Percentiles rank a stretch among this genome's conserved stretches.
Conservation (phyloP, 169 alveolate species). For the Plasmodium gaboni region DNA sequence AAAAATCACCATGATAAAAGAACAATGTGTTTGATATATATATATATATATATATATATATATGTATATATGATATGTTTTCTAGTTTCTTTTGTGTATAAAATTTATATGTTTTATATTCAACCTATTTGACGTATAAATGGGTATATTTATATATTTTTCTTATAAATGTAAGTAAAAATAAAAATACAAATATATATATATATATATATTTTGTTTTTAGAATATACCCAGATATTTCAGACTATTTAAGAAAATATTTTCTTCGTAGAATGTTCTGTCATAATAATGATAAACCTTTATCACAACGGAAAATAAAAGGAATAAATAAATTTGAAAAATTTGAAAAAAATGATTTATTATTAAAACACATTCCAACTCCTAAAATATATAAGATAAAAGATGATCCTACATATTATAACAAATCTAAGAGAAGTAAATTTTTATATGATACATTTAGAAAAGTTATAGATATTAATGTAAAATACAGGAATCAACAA, state of each 20-base stretch:
- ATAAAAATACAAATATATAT: not conserved
- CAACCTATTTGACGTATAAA: not conserved
- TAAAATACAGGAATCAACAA: conserved; percentile 73
- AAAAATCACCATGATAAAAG: not conserved
- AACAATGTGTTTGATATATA: too few relatives aligned
- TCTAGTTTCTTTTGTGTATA: not conserved
- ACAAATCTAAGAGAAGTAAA: conserved; percentile 18
- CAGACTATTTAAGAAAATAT: conserved; percentile 16
- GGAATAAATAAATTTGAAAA: not conserved
- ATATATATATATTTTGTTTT: not conserved
- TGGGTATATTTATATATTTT: not conserved
- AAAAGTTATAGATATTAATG: conserved; percentile 30
- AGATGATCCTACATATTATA: conserved; percentile 29
- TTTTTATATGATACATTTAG: conserved; percentile 25
- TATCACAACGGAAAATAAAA: not conserved
- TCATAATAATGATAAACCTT: not conserved
- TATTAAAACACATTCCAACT: conserved; percentile 37
- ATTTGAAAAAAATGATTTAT: not conserved
- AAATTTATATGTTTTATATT: not conserved
- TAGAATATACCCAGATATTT: conserved; percentile 59
- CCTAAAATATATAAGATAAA: conserved; percentile 48
- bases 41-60: too few relatives aligned
- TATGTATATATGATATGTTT: not conserved
- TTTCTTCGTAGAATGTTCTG: not conserved
- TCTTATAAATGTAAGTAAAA: not conserved